A percentile compares a stretch with the other conserved stretches of the same genome.
These are phyloP conservation scores for Craterostigma plantagineum DNA, from an alignment of 257 asterid genomes.

Conservation along the genomic window DNA sequence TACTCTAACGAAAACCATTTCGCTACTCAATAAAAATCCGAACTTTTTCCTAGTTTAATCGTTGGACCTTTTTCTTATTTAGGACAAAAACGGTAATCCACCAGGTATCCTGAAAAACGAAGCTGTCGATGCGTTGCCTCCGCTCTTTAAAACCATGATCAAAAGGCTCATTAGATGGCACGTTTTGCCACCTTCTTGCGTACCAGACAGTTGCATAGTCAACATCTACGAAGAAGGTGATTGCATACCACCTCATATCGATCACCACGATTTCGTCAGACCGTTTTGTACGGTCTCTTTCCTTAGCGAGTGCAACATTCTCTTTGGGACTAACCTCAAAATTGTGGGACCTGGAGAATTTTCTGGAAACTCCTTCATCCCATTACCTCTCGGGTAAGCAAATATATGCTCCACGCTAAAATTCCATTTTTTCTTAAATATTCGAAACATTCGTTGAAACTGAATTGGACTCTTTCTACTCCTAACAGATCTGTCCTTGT, in stretches of 20 bases:
- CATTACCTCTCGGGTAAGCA: slow-evolving; percentile 71
- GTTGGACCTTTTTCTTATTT: background rate
- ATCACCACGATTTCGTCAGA: slow-evolving; percentile 67
- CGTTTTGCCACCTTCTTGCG: slow-evolving; percentile 55
- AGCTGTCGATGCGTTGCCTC: slow-evolving; percentile 64
- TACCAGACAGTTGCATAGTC: slow-evolving; percentile 89
- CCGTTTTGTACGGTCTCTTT: slow-evolving; percentile 82
- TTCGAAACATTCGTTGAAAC: background rate
- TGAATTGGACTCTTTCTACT: too few species aligned
- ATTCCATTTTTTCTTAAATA: background rate
- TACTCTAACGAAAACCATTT: too few species aligned
- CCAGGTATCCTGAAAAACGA: slow-evolving; percentile 62
- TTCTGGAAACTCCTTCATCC: slow-evolving; percentile 37
- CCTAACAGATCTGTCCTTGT: slow-evolving; percentile 60
- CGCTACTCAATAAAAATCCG: background rate
- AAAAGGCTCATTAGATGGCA: slow-evolving; percentile 57
- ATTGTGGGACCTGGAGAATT: slow-evolving; percentile 65
- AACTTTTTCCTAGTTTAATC: background rate
- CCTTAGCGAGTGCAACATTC: slow-evolving; percentile 53
- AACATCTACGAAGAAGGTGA: slow-evolving; percentile 79
- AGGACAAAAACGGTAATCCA: slow-evolving; percentile 70
- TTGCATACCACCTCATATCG: slow-evolving; percentile 91
- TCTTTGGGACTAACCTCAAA: slow-evolving; percentile 50
- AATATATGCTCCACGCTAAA: too few species aligned
- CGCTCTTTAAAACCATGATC: slow-evolving; percentile 50